A percentile compares a stretch with the other conserved stretches of the same genome.
Evolutionary conservation across 805 yeast genomes (phyloP).

Genomic region (Candida qinlingensis): DNA sequence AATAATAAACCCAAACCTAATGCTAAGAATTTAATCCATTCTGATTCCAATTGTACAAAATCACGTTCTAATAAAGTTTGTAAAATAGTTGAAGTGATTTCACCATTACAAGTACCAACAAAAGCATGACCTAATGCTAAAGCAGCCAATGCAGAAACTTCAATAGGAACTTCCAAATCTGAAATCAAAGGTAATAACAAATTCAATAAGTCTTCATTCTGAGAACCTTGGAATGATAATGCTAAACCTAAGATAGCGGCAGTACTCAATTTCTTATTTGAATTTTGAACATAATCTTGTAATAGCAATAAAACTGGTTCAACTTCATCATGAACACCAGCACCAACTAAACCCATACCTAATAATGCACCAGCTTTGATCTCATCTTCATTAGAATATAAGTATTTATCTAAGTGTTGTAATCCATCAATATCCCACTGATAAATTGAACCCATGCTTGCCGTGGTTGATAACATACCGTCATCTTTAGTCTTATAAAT

Average conservation of each 20-base stretch:
- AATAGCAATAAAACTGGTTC: constrained; percentile 86
- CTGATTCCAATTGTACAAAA: constrained; percentile 66
- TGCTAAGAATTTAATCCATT: constrained; percentile 87
- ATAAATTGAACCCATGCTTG: constrained; percentile 82
- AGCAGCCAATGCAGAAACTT: constrained; percentile 80
- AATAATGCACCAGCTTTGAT: constrained; percentile 94
- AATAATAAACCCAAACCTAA: constrained; percentile 87
- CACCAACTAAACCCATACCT: constrained; percentile 89
- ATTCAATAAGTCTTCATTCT: constrained; percentile 75
- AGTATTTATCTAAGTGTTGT: constrained; percentile 81
- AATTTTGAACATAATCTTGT: constrained; percentile 72
- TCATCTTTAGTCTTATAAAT: constrained; percentile 86
- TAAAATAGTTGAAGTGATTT: constrained; percentile 84
- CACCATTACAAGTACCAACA: constrained; percentile 95
- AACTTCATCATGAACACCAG: constrained; percentile 93
- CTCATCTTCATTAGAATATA: constrained; percentile 80
- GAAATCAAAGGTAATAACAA: constrained; percentile 77
- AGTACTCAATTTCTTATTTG: constrained; percentile 58
- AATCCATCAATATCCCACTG: constrained; percentile 94
- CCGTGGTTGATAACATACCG: constrained; percentile 90
- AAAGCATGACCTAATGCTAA: constrained; percentile 89
- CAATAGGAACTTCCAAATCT: constrained; percentile 68
- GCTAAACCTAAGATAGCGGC: constrained; percentile 91
- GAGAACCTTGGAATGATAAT: constrained; percentile 90
- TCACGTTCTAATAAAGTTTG: constrained; percentile 88